Percentiles rank a stretch among this genome's conserved stretches.
These are phyloP conservation scores for Thielaviopsis populi DNA, from an alignment of 2,329 filamentous ascomycete genomes.

Conservation along the genomic window DNA sequence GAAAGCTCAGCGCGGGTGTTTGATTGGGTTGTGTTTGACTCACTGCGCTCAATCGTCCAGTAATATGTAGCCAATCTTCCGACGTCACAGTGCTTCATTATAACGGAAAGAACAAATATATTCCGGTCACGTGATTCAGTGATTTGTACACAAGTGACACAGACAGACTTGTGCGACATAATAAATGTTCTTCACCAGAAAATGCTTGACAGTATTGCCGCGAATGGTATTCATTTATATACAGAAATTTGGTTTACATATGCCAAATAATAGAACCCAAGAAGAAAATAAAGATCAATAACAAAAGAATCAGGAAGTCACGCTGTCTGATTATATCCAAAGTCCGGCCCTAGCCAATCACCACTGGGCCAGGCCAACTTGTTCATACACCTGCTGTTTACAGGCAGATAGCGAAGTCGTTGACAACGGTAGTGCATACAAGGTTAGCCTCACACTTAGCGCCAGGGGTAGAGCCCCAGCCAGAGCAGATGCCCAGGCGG, in stretches of 20 bases:
- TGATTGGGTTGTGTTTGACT: background rate
- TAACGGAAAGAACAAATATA: background rate
- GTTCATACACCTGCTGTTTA: background rate
- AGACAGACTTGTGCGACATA: background rate
- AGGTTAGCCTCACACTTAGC: background rate
- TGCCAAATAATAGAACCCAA: background rate
- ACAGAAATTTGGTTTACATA: background rate
- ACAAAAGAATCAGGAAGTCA: background rate
- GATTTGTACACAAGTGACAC: background rate
- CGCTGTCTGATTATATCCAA: too few species aligned
- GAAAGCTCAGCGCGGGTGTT: background rate
- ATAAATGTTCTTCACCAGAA: background rate
- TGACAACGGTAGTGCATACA: background rate
- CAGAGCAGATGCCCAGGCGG: background rate
- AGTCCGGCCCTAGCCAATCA: background rate
- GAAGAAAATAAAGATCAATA: background rate
- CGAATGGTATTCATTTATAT: background rate
- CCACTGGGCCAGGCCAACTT: background rate
- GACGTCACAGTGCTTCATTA: background rate
- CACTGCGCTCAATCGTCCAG: background rate
- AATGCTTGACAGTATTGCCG: background rate
- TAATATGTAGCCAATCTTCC: background rate
- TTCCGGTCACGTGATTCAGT: constrained; percentile 1
- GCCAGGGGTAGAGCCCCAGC: background rate
- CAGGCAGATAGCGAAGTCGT: constrained; percentile 1